Evolutionary conservation across 1,139 yeast genomes (phyloP).

Genomic region (Hemisphaericaspora xylanilytica): DNA sequence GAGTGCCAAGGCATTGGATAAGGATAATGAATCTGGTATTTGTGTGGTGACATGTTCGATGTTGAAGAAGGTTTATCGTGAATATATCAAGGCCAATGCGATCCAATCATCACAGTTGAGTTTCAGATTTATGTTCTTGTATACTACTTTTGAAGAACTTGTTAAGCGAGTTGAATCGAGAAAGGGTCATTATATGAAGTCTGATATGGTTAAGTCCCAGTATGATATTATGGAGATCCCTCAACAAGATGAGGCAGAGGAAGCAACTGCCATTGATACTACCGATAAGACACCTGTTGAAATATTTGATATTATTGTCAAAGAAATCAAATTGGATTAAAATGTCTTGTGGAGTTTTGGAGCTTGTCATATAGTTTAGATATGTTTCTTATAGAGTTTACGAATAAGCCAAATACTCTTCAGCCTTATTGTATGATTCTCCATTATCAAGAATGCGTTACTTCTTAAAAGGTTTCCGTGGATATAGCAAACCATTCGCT

Average conservation of each 20-base stretch:
- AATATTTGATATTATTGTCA: conserved; percentile 21
- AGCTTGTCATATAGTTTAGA: too few relatives aligned
- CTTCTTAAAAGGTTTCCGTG: too few relatives aligned
- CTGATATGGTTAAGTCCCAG: conserved; percentile 79
- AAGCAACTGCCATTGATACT: conserved; percentile 36
- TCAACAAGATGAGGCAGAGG: conserved; percentile 38
- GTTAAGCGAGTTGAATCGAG: conserved; percentile 58
- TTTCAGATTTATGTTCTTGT: conserved; percentile 64
- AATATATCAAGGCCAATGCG: conserved; percentile 41
- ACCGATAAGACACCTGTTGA: conserved; percentile 39
- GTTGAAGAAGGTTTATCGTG: conserved; percentile 70
- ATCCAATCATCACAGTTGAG: conserved; percentile 30
- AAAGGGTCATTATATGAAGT: conserved; percentile 80
- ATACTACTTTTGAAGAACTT: conserved; percentile 62
- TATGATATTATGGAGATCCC: conserved; percentile 76
- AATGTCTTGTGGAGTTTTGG: too few relatives aligned
- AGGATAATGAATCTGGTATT: conserved; percentile 22
- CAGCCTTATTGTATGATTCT: neutral
- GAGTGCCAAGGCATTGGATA: conserved; percentile 30
- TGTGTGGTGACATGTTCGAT: conserved; percentile 82
- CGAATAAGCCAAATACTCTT: neutral
- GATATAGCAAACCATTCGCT: neutral
- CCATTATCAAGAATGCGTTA: too few relatives aligned
- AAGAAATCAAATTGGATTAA: conserved; percentile 4
- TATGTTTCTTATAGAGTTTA: too few relatives aligned